phyloP scores from a whole-genome alignment of 176 grass and related monocot species.

The Dendrocalamus sinicus region DNA sequence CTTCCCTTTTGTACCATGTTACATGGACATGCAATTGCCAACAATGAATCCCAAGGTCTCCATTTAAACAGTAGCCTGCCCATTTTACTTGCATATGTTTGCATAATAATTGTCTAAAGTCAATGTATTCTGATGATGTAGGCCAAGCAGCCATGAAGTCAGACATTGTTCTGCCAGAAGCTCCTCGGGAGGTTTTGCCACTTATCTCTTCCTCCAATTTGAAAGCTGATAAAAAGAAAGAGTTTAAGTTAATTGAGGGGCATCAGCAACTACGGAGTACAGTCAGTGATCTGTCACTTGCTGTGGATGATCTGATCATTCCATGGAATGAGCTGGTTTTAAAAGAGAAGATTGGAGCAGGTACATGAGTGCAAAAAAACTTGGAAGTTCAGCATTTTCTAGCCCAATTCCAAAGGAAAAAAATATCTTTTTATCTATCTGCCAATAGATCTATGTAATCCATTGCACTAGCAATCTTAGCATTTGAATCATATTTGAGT shows the following conservation, averaged over 20 bases:
- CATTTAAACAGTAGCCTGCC: neutral
- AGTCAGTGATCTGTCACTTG: slow-evolving; percentile 65
- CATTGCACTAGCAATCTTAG: slow-evolving; percentile 17
- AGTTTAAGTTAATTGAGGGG: slow-evolving; percentile 59
- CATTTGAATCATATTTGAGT: slow-evolving; percentile 20
- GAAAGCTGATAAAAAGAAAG: slow-evolving; percentile 71
- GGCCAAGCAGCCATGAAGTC: slow-evolving; percentile 41
- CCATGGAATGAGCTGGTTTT: slow-evolving; percentile 89
- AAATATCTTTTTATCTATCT: neutral
- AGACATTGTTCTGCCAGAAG: slow-evolving; percentile 48
- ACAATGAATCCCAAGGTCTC: slow-evolving; percentile 13
- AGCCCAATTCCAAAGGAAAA: neutral
- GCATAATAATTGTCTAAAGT: neutral
- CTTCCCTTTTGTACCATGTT: neutral
- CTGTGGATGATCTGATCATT: slow-evolving; percentile 78
- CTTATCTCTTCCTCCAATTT: slow-evolving; percentile 62
- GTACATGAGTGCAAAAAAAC: slow-evolving; percentile 45
- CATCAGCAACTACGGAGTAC: slow-evolving; percentile 45
- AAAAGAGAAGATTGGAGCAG: slow-evolving; percentile 97
- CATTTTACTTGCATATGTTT: slow-evolving; percentile 6
- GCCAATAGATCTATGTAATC: neutral
- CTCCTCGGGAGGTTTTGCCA: slow-evolving; percentile 52
- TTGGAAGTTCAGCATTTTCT: slow-evolving; percentile 9
- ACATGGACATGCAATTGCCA: neutral
- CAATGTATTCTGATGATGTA: slow-evolving; percentile 32